These are phyloP conservation scores for Colletotrichum salicis DNA, from an alignment of 2,329 filamentous ascomycete species.

Conservation along the genomic window DNA sequence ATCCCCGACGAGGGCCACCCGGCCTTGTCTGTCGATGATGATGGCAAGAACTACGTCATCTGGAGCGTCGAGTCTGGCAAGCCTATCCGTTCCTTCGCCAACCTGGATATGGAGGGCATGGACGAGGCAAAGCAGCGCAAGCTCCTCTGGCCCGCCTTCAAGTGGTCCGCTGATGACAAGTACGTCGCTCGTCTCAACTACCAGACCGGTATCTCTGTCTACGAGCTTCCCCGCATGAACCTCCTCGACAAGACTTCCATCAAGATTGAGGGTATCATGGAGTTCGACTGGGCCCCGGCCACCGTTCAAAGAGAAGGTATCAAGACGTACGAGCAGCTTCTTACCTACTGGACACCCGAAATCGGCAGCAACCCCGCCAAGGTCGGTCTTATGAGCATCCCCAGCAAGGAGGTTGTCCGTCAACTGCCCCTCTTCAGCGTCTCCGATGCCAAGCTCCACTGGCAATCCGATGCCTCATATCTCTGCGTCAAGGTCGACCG, in stretches of 20 bases:
- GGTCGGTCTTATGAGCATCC: slow-evolving; percentile 95
- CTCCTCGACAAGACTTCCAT: slow-evolving; percentile 90
- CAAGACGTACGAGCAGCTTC: slow-evolving; percentile 93
- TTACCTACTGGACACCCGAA: slow-evolving; percentile 99
- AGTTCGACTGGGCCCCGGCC: slow-evolving; percentile 97
- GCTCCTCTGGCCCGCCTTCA: slow-evolving; percentile 98
- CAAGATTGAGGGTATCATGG: slow-evolving; percentile 96
- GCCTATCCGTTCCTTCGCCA: slow-evolving; percentile 92
- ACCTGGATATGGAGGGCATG: slow-evolving; percentile 78
- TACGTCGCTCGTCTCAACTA: slow-evolving; percentile 94
- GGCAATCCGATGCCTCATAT: slow-evolving; percentile 94
- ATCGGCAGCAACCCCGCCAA: slow-evolving; percentile 98
- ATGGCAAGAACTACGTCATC: slow-evolving; percentile 99
- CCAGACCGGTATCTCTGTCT: slow-evolving; percentile 88
- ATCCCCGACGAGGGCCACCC: slow-evolving; percentile 90
- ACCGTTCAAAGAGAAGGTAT: slow-evolving; percentile 83
- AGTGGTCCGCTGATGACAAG: slow-evolving; percentile 98
- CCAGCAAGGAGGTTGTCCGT: slow-evolving; percentile 92
- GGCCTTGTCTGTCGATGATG: slow-evolving; percentile 87
- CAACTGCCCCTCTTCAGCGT: slow-evolving; percentile 98
- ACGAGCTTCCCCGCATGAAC: slow-evolving; percentile 89
- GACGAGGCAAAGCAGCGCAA: slow-evolving; percentile 78
- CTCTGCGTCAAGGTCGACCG: slow-evolving; percentile 98
- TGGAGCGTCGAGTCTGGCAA: slow-evolving; percentile 94
- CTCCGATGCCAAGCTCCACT: slow-evolving; percentile 96